These are phyloP conservation scores for Cordyceps fumosorosea DNA, from an alignment of 2,329 filamentous ascomycete species.

Conservation along the genomic window DNA sequence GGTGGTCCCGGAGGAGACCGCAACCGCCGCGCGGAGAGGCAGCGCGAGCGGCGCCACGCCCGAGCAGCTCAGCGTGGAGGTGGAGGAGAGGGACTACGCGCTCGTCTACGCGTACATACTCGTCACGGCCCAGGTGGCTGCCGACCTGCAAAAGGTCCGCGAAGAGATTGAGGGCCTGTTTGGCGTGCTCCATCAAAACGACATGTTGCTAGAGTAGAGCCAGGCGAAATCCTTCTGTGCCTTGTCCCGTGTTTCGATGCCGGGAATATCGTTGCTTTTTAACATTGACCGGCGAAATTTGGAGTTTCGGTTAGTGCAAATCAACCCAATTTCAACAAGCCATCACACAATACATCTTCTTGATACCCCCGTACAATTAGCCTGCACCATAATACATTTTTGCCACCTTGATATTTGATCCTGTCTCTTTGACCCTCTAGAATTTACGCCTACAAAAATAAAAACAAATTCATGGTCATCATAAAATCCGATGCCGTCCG, in stretches of 20 bases:
- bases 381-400: not conserved
- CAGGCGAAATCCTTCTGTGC: not conserved
- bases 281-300: no score
- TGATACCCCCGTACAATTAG: not conserved
- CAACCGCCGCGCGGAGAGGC: not conserved
- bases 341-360: no score
- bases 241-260: not conserved
- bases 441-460: not conserved
- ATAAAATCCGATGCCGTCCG: not conserved
- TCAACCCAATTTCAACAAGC: no score
- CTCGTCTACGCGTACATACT: constrained; percentile 84
- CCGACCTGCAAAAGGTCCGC: constrained; percentile 55
- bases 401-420: not conserved
- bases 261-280: not conserved
- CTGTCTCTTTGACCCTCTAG: not conserved
- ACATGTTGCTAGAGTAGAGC: constrained; percentile 46
- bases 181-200: constrained; percentile 55
- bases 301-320: no score
- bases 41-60: constrained; percentile 3
- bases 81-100: constrained; percentile 73
- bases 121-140: constrained; percentile 60
- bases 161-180: constrained; percentile 57
- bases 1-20: constrained; percentile 13
- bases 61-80: constrained; percentile 16
- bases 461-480: not conserved